Percentiles rank a stretch among this genome's conserved stretches.
Conservation (phyloP, 1,284 basidiomycete species). For the Pyrrhoderma noxium region DNA sequence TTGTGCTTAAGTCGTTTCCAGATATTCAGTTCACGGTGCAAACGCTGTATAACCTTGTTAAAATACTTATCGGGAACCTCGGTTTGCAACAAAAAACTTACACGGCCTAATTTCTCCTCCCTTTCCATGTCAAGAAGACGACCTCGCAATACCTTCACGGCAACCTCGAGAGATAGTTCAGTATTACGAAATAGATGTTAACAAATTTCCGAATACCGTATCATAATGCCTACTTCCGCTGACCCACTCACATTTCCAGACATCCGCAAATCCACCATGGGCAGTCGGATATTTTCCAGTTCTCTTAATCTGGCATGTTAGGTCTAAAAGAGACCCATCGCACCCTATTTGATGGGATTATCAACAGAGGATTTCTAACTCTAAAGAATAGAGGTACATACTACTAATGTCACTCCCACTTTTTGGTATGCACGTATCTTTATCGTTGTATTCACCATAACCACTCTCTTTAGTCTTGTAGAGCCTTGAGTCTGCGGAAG, state of each 20-base stretch:
- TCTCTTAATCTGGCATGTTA: conserved; percentile 13
- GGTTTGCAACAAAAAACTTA: conserved; percentile 11
- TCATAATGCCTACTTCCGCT: too few relatives aligned
- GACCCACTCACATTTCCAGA: conserved; percentile 9
- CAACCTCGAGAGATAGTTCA: conserved; percentile 13
- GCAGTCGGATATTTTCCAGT: conserved; percentile 7
- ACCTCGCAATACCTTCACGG: conserved; percentile 15
- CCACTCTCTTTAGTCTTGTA: too few relatives aligned
- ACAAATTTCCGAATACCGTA: not conserved
- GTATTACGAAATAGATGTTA: not conserved
- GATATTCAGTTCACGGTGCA: conserved; percentile 14
- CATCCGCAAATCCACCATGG: conserved; percentile 15
- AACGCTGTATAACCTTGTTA: not conserved
- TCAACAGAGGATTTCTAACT: too few relatives aligned
- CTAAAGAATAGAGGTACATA: too few relatives aligned
- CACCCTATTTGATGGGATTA: too few relatives aligned
- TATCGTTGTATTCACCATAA: too few relatives aligned
- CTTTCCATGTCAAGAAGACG: not conserved
- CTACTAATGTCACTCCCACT: too few relatives aligned
- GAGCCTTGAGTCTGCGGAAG: too few relatives aligned
- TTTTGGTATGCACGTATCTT: too few relatives aligned
- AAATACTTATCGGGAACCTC: not conserved
- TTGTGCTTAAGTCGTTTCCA: conserved; percentile 14
- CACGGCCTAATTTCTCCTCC: conserved; percentile 2
- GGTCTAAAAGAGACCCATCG: not conserved